Percentiles rank a stretch among this genome's conserved stretches.
phyloP scores from a whole-genome alignment of 306 rosid genomes.

The Cyamopsis tetragonoloba region DNA sequence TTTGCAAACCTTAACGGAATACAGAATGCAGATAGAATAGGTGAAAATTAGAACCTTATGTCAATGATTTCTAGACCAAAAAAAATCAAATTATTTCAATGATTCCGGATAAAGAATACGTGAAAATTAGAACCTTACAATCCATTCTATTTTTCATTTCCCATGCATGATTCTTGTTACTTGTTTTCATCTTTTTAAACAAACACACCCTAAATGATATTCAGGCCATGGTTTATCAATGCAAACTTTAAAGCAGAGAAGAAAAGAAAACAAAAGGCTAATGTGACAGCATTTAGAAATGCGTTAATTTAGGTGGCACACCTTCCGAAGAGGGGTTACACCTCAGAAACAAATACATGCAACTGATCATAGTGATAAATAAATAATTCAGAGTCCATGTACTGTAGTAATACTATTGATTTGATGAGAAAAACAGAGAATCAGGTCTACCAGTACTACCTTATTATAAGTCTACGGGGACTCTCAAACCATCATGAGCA shows the following conservation, averaged over 20 bases:
- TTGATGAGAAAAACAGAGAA: neutral
- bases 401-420: neutral
- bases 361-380: slow-evolving; percentile 14
- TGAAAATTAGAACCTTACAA: neutral
- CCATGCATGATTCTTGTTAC: neutral
- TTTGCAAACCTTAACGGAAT: too few species aligned
- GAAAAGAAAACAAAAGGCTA: neutral
- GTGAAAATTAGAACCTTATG: too few species aligned
- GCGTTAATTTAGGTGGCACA: neutral
- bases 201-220: neutral
- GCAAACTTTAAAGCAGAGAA: neutral
- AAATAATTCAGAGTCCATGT: neutral
- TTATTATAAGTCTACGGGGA: slow-evolving; percentile 55
- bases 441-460: slow-evolving; percentile 22
- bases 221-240: neutral
- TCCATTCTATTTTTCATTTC: neutral
- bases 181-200: neutral
- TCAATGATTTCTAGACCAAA: neutral
- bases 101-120: neutral
- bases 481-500: slow-evolving; percentile 84
- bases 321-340: slow-evolving; percentile 1
- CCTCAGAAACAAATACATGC: neutral
- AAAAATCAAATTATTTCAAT: neutral
- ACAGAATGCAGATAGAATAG: too few species aligned
- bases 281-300: neutral